These are phyloP conservation scores for Bathelium albidoporum DNA, from an alignment of 495 filamentous ascomycete genomes.

Conservation along the genomic window DNA sequence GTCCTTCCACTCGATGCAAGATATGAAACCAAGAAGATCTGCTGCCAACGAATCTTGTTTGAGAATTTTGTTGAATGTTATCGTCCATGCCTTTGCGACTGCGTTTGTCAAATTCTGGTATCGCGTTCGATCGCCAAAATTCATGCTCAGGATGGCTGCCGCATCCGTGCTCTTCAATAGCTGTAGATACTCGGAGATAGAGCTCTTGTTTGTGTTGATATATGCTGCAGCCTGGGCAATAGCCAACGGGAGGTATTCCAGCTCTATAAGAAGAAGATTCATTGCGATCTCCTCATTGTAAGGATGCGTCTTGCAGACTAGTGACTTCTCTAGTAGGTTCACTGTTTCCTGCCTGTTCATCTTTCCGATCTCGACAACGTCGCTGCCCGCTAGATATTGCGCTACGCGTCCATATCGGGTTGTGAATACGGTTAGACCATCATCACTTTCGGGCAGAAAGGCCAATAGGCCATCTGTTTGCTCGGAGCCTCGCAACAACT, in stretches of 20 bases:
- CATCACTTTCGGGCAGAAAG: conserved; percentile 20
- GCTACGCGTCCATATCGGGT: conserved; percentile 17
- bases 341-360: conserved; percentile 18
- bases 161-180: conserved; percentile 17
- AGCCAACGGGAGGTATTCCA: conserved; percentile 22
- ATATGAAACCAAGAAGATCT: conserved; percentile 21
- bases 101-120: conserved; percentile 17
- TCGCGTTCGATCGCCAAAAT: conserved; percentile 19
- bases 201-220: conserved; percentile 18
- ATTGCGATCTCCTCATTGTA: conserved; percentile 9
- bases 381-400: conserved; percentile 8
- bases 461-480: conserved; percentile 11
- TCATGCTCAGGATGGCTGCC: conserved; percentile 19
- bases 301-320: conserved; percentile 5
- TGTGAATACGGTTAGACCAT: conserved; percentile 21
- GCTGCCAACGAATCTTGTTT: conserved; percentile 14
- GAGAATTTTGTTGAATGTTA: conserved; percentile 19
- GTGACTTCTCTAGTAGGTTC: conserved; percentile 13
- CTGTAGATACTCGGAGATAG: conserved; percentile 17
- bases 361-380: conserved; percentile 16
- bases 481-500: conserved; percentile 12
- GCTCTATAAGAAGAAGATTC: conserved; percentile 15
- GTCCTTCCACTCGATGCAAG: conserved; percentile 28
- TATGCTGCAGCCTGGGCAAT: conserved; percentile 26
- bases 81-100: conserved; percentile 21